phyloP scores from a whole-genome alignment of 306 rosid species.

The Delonix regia region DNA sequence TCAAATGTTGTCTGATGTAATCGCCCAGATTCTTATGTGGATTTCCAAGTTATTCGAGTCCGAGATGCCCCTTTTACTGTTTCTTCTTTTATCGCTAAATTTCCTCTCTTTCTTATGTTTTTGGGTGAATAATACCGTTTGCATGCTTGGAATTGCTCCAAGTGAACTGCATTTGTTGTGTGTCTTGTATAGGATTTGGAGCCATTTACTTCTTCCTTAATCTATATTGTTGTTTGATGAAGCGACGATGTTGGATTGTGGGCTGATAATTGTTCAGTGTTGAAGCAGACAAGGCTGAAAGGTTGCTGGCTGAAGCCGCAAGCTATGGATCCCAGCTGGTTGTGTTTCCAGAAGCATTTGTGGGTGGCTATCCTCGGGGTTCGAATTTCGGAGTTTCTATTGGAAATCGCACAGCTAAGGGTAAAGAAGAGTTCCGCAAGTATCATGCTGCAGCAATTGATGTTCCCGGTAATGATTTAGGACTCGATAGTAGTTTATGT shows the following conservation, averaged over 20 bases:
- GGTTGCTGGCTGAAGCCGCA: slow-evolving; percentile 85
- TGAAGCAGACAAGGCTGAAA: slow-evolving; percentile 83
- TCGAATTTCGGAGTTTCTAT: slow-evolving; percentile 67
- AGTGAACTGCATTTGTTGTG: background rate
- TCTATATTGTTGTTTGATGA: slow-evolving; percentile 4
- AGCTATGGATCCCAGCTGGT: slow-evolving; percentile 84
- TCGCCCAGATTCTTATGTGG: background rate
- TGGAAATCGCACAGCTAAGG: slow-evolving; percentile 72
- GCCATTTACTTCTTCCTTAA: background rate
- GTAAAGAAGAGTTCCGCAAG: slow-evolving; percentile 86
- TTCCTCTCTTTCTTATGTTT: background rate
- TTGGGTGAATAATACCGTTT: background rate
- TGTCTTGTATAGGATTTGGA: background rate
- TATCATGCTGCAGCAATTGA: slow-evolving; percentile 82
- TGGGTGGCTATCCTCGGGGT: slow-evolving; percentile 96
- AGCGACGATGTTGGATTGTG: background rate
- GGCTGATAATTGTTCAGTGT: slow-evolving; percentile 16
- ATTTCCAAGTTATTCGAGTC: background rate
- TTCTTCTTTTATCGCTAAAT: background rate
- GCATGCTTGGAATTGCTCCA: slow-evolving; percentile 23
- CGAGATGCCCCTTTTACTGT: background rate
- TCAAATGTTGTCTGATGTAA: background rate
- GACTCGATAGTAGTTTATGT: background rate
- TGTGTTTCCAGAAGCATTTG: slow-evolving; percentile 94
- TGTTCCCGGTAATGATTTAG: slow-evolving; percentile 65